A percentile compares a stretch with the other conserved stretches of the same genome.
Evolutionary conservation across 176 grass and related monocot genomes (phyloP).

Genomic region (Puccinellia tenuiflora): DNA sequence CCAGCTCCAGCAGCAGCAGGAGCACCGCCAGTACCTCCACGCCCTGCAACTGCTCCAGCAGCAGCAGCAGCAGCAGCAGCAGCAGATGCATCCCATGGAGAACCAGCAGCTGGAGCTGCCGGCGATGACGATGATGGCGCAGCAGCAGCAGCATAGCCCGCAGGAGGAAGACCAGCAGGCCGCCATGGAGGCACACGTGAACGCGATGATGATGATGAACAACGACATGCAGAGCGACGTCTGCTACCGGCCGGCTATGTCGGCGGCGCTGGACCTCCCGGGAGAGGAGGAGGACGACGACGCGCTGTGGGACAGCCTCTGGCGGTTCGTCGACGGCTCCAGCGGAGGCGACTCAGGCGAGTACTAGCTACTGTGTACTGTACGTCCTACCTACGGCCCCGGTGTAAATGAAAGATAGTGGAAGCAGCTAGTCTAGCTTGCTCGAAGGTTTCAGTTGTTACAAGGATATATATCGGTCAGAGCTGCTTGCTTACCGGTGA

Average conservation of each 20-base stretch:
- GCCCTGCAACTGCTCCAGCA: slow-evolving; percentile 33
- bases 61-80: slow-evolving; percentile 24
- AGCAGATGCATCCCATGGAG: neutral
- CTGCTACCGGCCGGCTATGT: neutral
- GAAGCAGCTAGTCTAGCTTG: neutral
- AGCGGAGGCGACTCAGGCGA: slow-evolving; percentile 30
- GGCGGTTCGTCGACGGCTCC: slow-evolving; percentile 47
- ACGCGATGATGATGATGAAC: neutral
- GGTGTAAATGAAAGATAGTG: slow-evolving; percentile 8
- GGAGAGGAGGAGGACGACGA: slow-evolving; percentile 9
- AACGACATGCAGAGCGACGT: neutral
- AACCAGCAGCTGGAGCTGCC: neutral
- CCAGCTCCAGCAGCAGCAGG: slow-evolving; percentile 41
- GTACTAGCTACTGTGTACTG: neutral
- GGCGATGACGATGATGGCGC: neutral
- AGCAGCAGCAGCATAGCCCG: neutral
- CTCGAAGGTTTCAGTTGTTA: no score
- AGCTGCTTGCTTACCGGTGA: no score
- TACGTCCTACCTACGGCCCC: neutral
- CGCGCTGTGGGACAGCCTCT: slow-evolving; percentile 46
- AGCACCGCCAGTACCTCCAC: slow-evolving; percentile 35
- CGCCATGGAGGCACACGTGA: neutral
- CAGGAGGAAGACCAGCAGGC: no score
- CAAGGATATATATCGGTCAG: no score
- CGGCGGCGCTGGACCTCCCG: neutral